Evolutionary conservation across 164 flowering plant species (phyloP).

Genomic region (Sextonia rubra): DNA sequence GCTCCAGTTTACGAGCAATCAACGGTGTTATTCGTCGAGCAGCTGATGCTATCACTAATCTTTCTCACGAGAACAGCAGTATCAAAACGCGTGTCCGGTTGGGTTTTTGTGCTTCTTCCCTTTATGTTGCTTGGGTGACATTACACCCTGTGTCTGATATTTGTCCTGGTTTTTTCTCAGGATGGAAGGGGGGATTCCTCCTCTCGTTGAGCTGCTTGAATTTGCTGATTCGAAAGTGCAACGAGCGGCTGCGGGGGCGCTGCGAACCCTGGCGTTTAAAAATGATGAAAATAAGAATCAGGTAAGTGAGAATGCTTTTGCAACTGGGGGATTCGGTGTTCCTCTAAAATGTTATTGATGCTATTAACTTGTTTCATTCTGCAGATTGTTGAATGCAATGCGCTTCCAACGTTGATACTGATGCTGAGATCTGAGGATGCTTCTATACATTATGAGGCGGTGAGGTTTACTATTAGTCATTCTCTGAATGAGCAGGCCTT

Average conservation of each 20-base stretch:
- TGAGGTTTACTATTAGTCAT: conserved; percentile 21
- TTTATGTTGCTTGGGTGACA: not conserved
- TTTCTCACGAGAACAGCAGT: conserved; percentile 94
- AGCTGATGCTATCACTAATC: conserved; percentile 97
- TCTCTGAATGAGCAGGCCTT: not conserved
- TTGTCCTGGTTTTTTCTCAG: conserved; percentile 28
- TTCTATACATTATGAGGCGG: conserved; percentile 98
- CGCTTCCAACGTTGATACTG: conserved; percentile 82
- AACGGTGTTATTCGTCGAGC: conserved; percentile 89
- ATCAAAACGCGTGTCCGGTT: conserved; percentile 93
- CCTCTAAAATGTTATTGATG: not conserved
- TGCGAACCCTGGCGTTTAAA: conserved; percentile 92
- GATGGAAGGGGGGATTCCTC: conserved; percentile 96
- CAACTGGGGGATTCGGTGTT: not conserved
- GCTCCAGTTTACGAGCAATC: conserved; percentile 57
- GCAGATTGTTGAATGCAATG: conserved; percentile 98
- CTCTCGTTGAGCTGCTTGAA: conserved; percentile 89
- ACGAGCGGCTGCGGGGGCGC: conserved; percentile 98
- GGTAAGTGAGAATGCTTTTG: conserved; percentile 30
- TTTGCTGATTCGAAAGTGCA: conserved; percentile 86
- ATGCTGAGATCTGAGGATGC: conserved; percentile 96
- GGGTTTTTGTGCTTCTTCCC: not conserved
- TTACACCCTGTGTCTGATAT: conserved; percentile 9
- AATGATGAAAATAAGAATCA: conserved; percentile 97
- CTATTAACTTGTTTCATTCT: conserved; percentile 4